Conservation (phyloP, 805 yeast species). For the Candida bentonensis region DNA sequence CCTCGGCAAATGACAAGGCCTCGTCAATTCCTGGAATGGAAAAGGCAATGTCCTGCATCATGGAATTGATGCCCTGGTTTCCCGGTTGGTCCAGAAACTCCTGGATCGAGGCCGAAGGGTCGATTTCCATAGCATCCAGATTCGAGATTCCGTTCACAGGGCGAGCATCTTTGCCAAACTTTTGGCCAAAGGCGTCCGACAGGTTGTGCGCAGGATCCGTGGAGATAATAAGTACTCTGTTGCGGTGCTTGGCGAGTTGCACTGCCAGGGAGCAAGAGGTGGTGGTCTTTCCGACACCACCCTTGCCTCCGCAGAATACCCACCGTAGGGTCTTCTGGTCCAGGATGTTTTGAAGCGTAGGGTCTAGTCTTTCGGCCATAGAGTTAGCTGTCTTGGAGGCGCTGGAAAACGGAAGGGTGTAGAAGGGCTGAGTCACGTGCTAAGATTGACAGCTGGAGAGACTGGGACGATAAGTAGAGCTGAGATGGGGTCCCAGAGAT, state of each 20-base stretch:
- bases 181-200: constrained; percentile 96
- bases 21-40: constrained; percentile 98
- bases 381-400: too few species aligned
- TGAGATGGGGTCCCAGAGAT: too few species aligned
- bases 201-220: constrained; percentile 98
- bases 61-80: constrained; percentile 40
- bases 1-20: constrained; percentile 96
- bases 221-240: constrained; percentile 76
- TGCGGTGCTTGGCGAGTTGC: constrained; percentile 76
- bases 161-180: constrained; percentile 94
- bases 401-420: too few species aligned
- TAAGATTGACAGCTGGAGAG: too few species aligned
- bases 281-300: constrained; percentile 99
- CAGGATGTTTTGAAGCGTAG: constrained; percentile 27
- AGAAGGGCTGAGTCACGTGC: too few species aligned
- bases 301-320: constrained; percentile 99
- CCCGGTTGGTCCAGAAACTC: constrained; percentile 46
- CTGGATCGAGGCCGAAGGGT: constrained; percentile 85
- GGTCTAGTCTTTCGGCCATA: constrained; percentile 16
- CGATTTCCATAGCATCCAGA: constrained; percentile 96
- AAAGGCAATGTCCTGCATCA: constrained; percentile 84
- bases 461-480: too few species aligned
- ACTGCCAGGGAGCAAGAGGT: constrained; percentile 92
- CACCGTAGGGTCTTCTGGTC: constrained; percentile 54
- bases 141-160: constrained; percentile 79